Evolutionary conservation across 164 flowering plant genomes (phyloP).

Genomic region (Vitis riparia): DNA sequence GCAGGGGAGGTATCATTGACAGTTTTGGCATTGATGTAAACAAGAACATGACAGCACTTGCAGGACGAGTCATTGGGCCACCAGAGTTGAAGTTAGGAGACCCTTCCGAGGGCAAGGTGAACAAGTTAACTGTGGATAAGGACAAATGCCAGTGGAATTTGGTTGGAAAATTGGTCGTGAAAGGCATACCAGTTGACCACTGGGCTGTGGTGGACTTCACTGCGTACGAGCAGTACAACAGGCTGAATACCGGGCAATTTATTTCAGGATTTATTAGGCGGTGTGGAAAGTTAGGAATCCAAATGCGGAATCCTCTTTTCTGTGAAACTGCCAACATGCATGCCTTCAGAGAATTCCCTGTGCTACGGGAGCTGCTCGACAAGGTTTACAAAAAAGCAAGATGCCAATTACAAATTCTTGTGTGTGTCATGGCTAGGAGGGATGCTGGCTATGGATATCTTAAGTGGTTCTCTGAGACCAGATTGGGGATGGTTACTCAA

Average conservation of each 20-base stretch:
- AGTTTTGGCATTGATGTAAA: no score
- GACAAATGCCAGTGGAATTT: slow-evolving; percentile 78
- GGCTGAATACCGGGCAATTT: slow-evolving; percentile 24
- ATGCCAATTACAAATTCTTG: slow-evolving; percentile 45
- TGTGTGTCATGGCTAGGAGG: slow-evolving; percentile 61
- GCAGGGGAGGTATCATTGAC: slow-evolving; percentile 33
- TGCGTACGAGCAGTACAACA: no score
- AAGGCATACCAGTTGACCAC: slow-evolving; percentile 43
- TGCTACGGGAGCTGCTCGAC: slow-evolving; percentile 35
- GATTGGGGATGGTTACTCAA: slow-evolving; percentile 69
- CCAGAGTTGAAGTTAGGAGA: slow-evolving; percentile 49
- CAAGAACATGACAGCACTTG: no score
- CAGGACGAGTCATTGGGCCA: slow-evolving; percentile 6
- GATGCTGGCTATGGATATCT: slow-evolving; percentile 66
- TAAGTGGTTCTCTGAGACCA: slow-evolving; percentile 71
- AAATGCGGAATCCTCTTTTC: slow-evolving; percentile 34
- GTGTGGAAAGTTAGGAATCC: slow-evolving; percentile 39
- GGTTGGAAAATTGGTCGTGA: slow-evolving; percentile 34
- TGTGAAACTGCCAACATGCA: slow-evolving; percentile 27
- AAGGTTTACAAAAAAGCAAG: not conserved
- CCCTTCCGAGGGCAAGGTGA: slow-evolving; percentile 11
- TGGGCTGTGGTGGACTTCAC: slow-evolving; percentile 69
- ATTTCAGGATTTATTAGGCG: slow-evolving; percentile 26
- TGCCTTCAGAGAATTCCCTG: slow-evolving; percentile 18
- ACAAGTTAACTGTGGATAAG: slow-evolving; percentile 21